Conservation (phyloP, 2,329 filamentous ascomycete species). For the Sporothrix inflata region DNA sequence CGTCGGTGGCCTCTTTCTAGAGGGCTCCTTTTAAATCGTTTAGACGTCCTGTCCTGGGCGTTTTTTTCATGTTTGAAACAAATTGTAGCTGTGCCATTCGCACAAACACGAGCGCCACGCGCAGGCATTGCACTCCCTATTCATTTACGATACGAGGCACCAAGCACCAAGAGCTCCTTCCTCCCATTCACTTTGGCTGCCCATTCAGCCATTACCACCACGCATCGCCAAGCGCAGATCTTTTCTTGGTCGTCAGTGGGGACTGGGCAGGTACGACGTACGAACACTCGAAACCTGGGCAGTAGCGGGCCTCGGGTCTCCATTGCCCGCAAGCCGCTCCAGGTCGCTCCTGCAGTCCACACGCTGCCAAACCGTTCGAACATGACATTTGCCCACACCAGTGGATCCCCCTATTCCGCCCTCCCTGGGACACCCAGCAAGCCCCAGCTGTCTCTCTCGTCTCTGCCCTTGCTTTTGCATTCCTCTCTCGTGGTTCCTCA, state of each 20-base stretch:
- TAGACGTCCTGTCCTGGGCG: neutral
- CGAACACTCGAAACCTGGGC: conserved; percentile 13
- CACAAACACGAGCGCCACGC: conserved; percentile 5
- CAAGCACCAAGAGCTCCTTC: neutral
- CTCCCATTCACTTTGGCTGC: neutral
- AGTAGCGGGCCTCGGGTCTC: conserved; percentile 16
- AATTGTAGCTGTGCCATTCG: conserved; percentile 9
- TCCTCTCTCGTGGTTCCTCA: conserved; percentile 4
- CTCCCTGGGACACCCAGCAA: neutral
- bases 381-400: conserved; percentile 4
- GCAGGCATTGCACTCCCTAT: neutral
- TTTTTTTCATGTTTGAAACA: conserved; percentile 5
- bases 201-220: conserved; percentile 18
- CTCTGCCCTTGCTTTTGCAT: neutral
- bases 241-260: conserved; percentile 18
- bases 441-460: neutral
- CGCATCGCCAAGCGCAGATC: conserved; percentile 14
- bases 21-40: neutral
- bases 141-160: neutral
- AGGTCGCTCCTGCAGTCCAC: neutral
- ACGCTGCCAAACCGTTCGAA: neutral
- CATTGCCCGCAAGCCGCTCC: neutral
- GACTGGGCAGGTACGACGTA: conserved; percentile 3
- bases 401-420: conserved; percentile 7
- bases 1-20: neutral